These are phyloP conservation scores for Verticillium nonalfalfae DNA, from an alignment of 2,329 filamentous ascomycete species.

Conservation along the genomic window DNA sequence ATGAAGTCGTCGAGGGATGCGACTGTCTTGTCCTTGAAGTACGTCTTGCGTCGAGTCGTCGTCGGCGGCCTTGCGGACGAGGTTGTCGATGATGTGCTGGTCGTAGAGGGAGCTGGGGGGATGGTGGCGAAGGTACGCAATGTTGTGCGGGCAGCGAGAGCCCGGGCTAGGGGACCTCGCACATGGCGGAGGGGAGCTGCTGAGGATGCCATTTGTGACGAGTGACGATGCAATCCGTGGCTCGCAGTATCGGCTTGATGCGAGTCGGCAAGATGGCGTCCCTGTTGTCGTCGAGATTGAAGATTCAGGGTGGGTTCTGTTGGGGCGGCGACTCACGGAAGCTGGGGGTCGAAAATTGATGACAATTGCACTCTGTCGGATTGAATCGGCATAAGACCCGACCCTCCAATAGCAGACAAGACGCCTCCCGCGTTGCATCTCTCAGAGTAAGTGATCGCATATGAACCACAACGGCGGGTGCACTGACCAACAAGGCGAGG, in stretches of 20 bases:
- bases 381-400: conserved; percentile 10
- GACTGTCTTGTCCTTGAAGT: conserved; percentile 54
- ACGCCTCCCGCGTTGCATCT: no score
- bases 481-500: not conserved
- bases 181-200: conserved; percentile 33
- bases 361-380: conserved; percentile 6
- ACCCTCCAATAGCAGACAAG: not conserved
- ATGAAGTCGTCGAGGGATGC: conserved; percentile 55
- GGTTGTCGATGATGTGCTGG: conserved; percentile 5
- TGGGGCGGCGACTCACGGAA: not conserved
- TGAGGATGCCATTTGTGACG: conserved; percentile 28
- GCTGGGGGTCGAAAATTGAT: conserved; percentile 3
- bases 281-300: not conserved
- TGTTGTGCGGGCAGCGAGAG: conserved; percentile 23
- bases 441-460: not conserved
- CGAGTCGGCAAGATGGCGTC: not conserved
- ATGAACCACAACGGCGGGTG: not conserved
- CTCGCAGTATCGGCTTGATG: not conserved
- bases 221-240: conserved; percentile 25
- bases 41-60: conserved; percentile 35
- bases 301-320: not conserved
- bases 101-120: conserved; percentile 23
- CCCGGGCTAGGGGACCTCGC: conserved; percentile 34
- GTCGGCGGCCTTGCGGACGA: conserved; percentile 12
- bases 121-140: conserved; percentile 40